These are phyloP conservation scores for Bryum argenteum DNA, from an alignment of 225 moss, liverwort and hornwort genomes.

Conservation along the genomic window DNA sequence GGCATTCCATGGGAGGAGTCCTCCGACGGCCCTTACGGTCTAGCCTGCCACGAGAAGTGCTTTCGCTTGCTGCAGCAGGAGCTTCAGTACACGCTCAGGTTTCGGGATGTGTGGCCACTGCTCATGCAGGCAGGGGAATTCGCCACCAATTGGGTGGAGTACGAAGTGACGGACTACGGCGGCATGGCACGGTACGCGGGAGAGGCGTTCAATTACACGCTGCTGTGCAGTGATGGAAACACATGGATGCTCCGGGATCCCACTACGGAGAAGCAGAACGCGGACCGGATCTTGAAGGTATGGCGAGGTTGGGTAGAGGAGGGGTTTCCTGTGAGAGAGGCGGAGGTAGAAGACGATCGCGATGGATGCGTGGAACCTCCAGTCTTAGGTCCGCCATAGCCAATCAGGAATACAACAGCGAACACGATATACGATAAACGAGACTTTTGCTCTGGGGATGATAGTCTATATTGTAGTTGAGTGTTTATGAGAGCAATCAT, in stretches of 20 bases:
- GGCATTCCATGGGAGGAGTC: background rate
- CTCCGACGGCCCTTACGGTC: constrained; percentile 6
- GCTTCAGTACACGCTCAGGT: constrained; percentile 24
- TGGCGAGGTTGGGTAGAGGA: constrained; percentile 8
- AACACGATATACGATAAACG: too few species aligned
- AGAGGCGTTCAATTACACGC: constrained; percentile 1
- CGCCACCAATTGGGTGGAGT: background rate
- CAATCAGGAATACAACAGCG: too few species aligned
- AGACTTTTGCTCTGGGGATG: too few species aligned
- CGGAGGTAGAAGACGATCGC: background rate
- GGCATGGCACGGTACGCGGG: constrained; percentile 12
- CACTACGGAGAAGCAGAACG: background rate
- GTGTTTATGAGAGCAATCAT: too few species aligned
- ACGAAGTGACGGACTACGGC: constrained; percentile 16
- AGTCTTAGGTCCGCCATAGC: too few species aligned
- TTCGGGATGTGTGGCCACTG: constrained; percentile 26
- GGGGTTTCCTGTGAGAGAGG: background rate
- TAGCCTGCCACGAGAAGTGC: constrained; percentile 27
- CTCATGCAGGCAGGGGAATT: constrained; percentile 17
- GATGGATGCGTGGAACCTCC: too few species aligned
- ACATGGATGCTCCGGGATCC: constrained; percentile 33
- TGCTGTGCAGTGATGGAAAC: constrained; percentile 6
- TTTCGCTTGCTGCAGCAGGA: constrained; percentile 17
- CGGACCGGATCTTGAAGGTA: constrained; percentile 15
- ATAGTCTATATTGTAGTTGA: too few species aligned